These are phyloP conservation scores for Pugionium dolabratum DNA, from an alignment of 345 rosid genomes.

Conservation along the genomic window DNA sequence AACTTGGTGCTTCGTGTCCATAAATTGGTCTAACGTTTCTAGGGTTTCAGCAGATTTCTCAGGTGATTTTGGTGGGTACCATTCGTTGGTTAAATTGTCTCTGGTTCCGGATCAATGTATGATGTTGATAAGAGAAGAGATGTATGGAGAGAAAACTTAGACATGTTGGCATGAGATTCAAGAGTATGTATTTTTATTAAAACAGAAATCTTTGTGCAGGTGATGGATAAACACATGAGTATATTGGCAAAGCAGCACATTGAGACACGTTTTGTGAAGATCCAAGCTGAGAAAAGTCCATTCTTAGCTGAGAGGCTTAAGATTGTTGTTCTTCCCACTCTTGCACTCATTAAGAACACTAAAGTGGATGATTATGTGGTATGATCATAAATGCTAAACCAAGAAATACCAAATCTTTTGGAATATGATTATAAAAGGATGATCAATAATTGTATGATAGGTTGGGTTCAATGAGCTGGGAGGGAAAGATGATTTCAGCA, in stretches of 20 bases:
- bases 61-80: too few relatives aligned
- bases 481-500: constrained; percentile 90
- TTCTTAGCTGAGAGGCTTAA: constrained; percentile 91
- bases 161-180: background rate
- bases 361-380: constrained; percentile 99
- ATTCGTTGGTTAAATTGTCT: too few relatives aligned
- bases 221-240: constrained; percentile 89
- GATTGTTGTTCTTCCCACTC: constrained; percentile 91
- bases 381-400: constrained; percentile 8
- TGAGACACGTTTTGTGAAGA: constrained; percentile 93
- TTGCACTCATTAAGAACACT: constrained; percentile 90
- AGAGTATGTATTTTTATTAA: too few relatives aligned
- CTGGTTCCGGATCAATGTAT: too few relatives aligned
- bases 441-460: constrained; percentile 38
- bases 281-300: constrained; percentile 98
- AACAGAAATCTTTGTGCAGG: constrained; percentile 45
- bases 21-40: too few relatives aligned
- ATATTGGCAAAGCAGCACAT: constrained; percentile 85
- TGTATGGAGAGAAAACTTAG: too few relatives aligned
- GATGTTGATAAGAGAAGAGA: too few relatives aligned
- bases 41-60: too few relatives aligned
- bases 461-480: constrained; percentile 97
- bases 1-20: too few relatives aligned
- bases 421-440: background rate
- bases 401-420: background rate